These are phyloP conservation scores for Echeveria elegans DNA, from an alignment of 164 flowering plant genomes.

Conservation along the genomic window DNA sequence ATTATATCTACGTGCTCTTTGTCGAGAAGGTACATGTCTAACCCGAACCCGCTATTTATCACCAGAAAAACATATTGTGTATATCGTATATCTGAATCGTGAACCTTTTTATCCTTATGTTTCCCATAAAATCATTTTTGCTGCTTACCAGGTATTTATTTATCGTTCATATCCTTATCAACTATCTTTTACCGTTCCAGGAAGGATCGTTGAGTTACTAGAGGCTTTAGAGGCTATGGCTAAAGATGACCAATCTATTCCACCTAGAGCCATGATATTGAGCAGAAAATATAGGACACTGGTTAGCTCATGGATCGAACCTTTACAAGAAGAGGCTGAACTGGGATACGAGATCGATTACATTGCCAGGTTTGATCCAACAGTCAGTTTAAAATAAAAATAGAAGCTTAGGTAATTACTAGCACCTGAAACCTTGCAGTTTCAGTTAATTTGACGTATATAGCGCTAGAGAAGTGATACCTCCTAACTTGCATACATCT, in stretches of 20 bases:
- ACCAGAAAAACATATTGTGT: not conserved
- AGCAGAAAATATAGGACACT: constrained; percentile 87
- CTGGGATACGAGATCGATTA: constrained; percentile 93
- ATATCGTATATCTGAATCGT: not conserved
- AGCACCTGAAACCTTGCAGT: not conserved
- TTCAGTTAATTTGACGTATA: not conserved
- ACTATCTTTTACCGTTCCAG: constrained; percentile 29
- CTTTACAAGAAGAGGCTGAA: constrained; percentile 96
- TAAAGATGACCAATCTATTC: constrained; percentile 74
- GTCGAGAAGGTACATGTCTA: constrained; percentile 65
- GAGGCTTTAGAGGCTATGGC: constrained; percentile 95
- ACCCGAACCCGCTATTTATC: not conserved
- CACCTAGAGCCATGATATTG: constrained; percentile 93
- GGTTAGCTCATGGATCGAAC: constrained; percentile 99
- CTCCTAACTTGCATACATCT: not conserved
- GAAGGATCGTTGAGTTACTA: constrained; percentile 76
- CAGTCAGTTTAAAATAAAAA: not conserved
- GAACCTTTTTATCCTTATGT: not conserved
- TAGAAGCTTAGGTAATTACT: not conserved
- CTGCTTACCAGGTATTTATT: not conserved
- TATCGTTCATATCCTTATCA: constrained; percentile 11
- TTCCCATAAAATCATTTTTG: not conserved
- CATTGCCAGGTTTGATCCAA: constrained; percentile 57
- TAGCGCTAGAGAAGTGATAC: not conserved
- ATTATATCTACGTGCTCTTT: constrained; percentile 84